Evolutionary conservation across 1,139 yeast genomes (phyloP).

Genomic region (Saccharomycopsis crataegensis): DNA sequence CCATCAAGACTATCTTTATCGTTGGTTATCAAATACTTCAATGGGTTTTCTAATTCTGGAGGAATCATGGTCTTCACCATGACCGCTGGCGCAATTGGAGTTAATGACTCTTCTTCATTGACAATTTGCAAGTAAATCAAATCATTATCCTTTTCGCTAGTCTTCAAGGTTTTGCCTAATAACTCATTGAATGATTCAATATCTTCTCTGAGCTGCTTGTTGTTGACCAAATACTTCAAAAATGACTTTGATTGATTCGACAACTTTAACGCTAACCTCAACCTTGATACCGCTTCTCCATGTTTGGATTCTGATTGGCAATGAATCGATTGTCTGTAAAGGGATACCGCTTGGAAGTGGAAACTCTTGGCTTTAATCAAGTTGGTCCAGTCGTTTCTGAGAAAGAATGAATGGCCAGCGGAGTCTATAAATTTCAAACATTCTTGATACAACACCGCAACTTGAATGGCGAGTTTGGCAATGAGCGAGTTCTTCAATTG

Average conservation of each 20-base stretch:
- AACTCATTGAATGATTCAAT: slow-evolving; percentile 39
- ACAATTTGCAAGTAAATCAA: slow-evolving; percentile 63
- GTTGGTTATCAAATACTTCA: slow-evolving; percentile 18
- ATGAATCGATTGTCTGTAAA: slow-evolving; percentile 49
- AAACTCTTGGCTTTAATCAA: slow-evolving; percentile 48
- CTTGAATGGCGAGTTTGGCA: slow-evolving; percentile 58
- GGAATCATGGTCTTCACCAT: slow-evolving; percentile 47
- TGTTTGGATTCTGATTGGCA: slow-evolving; percentile 44
- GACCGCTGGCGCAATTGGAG: slow-evolving; percentile 41
- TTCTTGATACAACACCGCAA: slow-evolving; percentile 46
- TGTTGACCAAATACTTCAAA: slow-evolving; percentile 35
- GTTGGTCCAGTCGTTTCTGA: slow-evolving; percentile 57
- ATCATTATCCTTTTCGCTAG: slow-evolving; percentile 75
- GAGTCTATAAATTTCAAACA: slow-evolving; percentile 38
- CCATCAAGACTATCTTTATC: not conserved
- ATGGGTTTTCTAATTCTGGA: slow-evolving; percentile 32
- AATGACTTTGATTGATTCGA: slow-evolving; percentile 33
- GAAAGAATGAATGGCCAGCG: slow-evolving; percentile 37
- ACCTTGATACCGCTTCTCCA: slow-evolving; percentile 64
- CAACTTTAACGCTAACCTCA: slow-evolving; percentile 37
- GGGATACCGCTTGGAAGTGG: slow-evolving; percentile 68
- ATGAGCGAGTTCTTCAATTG: slow-evolving; percentile 53
- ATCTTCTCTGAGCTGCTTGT: slow-evolving; percentile 39
- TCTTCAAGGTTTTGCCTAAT: slow-evolving; percentile 39
- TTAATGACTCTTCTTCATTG: slow-evolving; percentile 40